These are phyloP conservation scores for Cryptococcus depauperatus DNA, from an alignment of 1,284 basidiomycete genomes.

Conservation along the genomic window DNA sequence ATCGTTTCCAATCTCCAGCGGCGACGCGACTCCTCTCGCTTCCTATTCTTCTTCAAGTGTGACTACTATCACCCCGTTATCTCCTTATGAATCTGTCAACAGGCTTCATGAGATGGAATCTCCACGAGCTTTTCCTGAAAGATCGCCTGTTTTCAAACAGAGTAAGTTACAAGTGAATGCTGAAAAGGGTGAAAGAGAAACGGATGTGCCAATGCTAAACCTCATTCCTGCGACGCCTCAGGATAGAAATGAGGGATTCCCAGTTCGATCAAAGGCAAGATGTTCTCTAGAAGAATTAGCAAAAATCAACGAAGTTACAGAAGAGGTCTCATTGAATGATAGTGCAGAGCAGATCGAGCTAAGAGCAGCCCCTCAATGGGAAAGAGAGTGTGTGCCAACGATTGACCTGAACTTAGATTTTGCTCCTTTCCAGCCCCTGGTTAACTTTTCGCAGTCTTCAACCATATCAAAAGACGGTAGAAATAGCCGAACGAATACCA, in stretches of 20 bases:
- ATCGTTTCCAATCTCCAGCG: slow-evolving; percentile 1
- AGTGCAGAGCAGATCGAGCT: no score
- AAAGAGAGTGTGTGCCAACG: slow-evolving; percentile 12
- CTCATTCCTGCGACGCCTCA: slow-evolving; percentile 43
- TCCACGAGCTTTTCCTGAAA: slow-evolving; percentile 14
- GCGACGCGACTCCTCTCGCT: slow-evolving; percentile 4
- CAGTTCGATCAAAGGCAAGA: not conserved
- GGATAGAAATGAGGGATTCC: slow-evolving; percentile 25
- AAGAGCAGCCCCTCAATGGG: not conserved
- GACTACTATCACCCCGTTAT: slow-evolving; percentile 25
- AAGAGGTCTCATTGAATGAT: slow-evolving; percentile 11
- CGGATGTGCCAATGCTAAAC: slow-evolving; percentile 34
- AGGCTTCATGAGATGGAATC: slow-evolving; percentile 8
- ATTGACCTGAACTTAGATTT: slow-evolving; percentile 31
- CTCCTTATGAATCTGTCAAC: slow-evolving; percentile 29
- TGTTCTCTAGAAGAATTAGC: slow-evolving; percentile 15
- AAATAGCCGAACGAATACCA: not conserved
- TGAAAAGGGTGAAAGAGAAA: not conserved
- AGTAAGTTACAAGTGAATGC: not conserved
- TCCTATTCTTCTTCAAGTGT: slow-evolving; percentile 13
- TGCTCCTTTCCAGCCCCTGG: slow-evolving; percentile 23
- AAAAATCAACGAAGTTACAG: slow-evolving; percentile 10
- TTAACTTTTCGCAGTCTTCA: not conserved
- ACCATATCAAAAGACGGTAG: not conserved
- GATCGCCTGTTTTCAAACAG: slow-evolving; percentile 7